Evolutionary conservation across 2,329 filamentous ascomycete species (phyloP).

Genomic region (Fusarium nisikadoi): DNA sequence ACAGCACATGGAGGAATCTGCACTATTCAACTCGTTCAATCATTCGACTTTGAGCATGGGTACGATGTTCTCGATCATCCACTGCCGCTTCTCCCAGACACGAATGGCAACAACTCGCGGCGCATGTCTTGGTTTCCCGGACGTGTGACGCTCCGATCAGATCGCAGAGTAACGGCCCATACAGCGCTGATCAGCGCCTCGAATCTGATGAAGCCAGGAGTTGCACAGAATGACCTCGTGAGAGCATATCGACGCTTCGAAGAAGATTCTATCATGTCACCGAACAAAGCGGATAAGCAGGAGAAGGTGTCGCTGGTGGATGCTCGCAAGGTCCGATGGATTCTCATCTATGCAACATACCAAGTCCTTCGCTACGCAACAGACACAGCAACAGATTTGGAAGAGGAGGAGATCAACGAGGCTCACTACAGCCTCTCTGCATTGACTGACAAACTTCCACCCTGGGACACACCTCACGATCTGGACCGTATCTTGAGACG

Average conservation of each 20-base stretch:
- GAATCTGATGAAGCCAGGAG: conserved; percentile 53
- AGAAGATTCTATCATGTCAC: conserved; percentile 61
- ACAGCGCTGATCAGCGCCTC: conserved; percentile 64
- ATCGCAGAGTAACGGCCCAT: conserved; percentile 61
- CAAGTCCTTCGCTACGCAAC: conserved; percentile 77
- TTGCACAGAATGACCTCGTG: conserved; percentile 67
- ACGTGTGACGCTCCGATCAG: conserved; percentile 56
- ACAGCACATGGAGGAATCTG: conserved; percentile 74
- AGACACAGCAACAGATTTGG: conserved; percentile 68
- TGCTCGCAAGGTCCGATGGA: conserved; percentile 81
- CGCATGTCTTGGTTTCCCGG: conserved; percentile 56
- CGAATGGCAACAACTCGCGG: conserved; percentile 44
- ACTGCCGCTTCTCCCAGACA: conserved; percentile 72
- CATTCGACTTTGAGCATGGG: conserved; percentile 71
- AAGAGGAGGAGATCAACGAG: conserved; percentile 64
- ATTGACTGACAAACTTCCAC: conserved; percentile 55
- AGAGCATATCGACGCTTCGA: conserved; percentile 77
- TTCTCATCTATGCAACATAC: conserved; percentile 77
- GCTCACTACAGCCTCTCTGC: conserved; percentile 67
- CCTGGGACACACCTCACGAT: conserved; percentile 55
- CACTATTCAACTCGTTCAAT: conserved; percentile 72
- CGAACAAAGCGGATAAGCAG: conserved; percentile 63
- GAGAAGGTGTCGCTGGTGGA: conserved; percentile 68
- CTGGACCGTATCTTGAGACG: conserved; percentile 44
- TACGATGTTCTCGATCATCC: conserved; percentile 71